A percentile compares a stretch with the other conserved stretches of the same genome.
Conservation (phyloP, 2,329 filamentous ascomycete genomes). For the Aspergillus thermomutatus region DNA sequence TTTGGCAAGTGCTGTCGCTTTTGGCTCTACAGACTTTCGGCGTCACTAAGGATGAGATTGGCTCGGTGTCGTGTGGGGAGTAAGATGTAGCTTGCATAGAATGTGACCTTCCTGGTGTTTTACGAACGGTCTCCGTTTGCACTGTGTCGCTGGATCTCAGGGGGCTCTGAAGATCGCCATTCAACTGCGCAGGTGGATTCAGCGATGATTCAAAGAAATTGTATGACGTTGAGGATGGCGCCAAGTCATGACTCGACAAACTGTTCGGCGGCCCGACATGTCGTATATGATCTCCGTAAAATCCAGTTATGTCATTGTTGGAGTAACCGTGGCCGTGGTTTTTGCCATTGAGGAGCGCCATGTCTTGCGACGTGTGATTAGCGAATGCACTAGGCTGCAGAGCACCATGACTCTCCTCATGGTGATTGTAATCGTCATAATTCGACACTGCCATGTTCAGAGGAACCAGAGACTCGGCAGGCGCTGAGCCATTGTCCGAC, state of each 20-base stretch:
- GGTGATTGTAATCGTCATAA: background rate
- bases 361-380: background rate
- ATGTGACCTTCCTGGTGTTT: constrained; percentile 20
- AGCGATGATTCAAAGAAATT: constrained; percentile 23
- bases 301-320: background rate
- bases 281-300: background rate
- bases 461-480: background rate
- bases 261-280: background rate
- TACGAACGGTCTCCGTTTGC: constrained; percentile 8
- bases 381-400: background rate
- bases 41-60: constrained; percentile 34
- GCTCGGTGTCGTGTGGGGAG: constrained; percentile 40
- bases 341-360: background rate
- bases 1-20: constrained; percentile 16
- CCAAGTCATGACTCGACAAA: constrained; percentile 5
- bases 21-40: constrained; percentile 22
- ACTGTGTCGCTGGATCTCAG: constrained; percentile 2
- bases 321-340: background rate
- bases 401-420: background rate
- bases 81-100: constrained; percentile 24
- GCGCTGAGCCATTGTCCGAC: background rate
- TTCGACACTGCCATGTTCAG: background rate
- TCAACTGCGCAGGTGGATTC: background rate
- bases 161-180: background rate
- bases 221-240: constrained; percentile 15